Evolutionary conservation across 495 filamentous ascomycete species (phyloP), one percentile per base, ranked within the genome.

Genomic region (Cairneyella variabilis): DNA sequence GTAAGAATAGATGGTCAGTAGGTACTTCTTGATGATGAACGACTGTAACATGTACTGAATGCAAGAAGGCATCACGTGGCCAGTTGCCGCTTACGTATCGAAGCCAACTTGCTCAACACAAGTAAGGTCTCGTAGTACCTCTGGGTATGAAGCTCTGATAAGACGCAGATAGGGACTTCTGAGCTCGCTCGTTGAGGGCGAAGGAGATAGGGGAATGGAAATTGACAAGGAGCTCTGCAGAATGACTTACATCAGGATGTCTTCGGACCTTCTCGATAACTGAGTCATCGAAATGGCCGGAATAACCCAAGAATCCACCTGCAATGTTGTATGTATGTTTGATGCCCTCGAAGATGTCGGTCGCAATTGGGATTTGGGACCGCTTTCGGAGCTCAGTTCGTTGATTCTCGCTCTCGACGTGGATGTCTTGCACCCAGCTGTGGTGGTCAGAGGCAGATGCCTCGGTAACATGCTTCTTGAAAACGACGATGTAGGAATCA

Each of bases 261-360:
- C 83, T 85, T 64, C 95, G 89, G 69, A 99, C 87, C 76, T 90
- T 80, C 76, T 96, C 91, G 61, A 99, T 91, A 54, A 86, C 81
- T 44, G 84, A 79, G 58, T 97, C 91, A 72, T 95, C 90, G 69
- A 99, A 99, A 73, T 97, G 88, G 56, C 95, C 95, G 32, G 91
- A 83, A 71, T 99, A 99, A 53, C 95, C 95, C 40, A 93, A 67
- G 69, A 97, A 78, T 38, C 78, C 77, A 48, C 83, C 85, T 62
- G 85, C 87, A 52, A 97, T 87, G 75, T 95, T 88, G 74, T 92
- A 93, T 36, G 92, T 97, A 72, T 96, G 89, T 81, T 93, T 96
- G 48, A 99, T 69, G 45, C 95, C 95, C 45, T 76, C 78, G 71
- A 90, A 96, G 62, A 84, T 71, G 37, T 88, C 83, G 53, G 81